Evolutionary conservation across 805 yeast species (phyloP), one percentile per base, ranked within the genome.

Genomic region (Maudiozyma serrabonitensis): DNA sequence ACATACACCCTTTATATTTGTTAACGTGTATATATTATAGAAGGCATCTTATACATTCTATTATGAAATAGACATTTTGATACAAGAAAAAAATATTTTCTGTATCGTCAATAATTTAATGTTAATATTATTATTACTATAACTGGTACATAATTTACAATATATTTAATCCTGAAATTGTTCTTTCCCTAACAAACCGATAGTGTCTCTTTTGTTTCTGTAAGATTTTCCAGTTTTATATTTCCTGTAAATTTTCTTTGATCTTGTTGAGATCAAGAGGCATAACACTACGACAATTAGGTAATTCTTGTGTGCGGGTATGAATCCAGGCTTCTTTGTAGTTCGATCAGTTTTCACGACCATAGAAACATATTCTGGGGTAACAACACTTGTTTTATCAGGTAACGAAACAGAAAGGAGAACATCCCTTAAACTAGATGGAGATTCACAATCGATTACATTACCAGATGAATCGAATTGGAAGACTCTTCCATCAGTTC

Each of bases 321-420:
- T 7, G 11, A 35, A 35, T 1, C 7, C 15, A n/a, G 16, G 15
- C 18, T 3, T 35, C 6, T 35, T 35, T n/a, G 11, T 16, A 3
- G 38, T n/a, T 13, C 18, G 18, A 7, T 11, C 11, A n/a, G 5
- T 35, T 16, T 13, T 35, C 6, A 39, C 21, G 3, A 18, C 16
- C 34, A 42, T 6, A 6, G 9, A n/a, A 15, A 35, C n/a, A 26
- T 6, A 42, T 6, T 18, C 38, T 25, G 41, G 52, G 43, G 7
- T 50, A 19, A 34, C 16, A 12, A 31, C 18, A 6, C 7, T 6
- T 6, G 55, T 48, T 25, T 49, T 46, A 4, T 52, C 53, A 46
- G 50, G 76, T 60, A 63, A 71, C 65, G 58, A 53, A 54, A 78
- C 62, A 18, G 72, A 59, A 15, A 70, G 63, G 34, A 69, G 54